Evolutionary conservation across 192 early-diverging fungal species (phyloP), one percentile per base, ranked within the genome.

Genomic region (Spinellus fusiger): DNA sequence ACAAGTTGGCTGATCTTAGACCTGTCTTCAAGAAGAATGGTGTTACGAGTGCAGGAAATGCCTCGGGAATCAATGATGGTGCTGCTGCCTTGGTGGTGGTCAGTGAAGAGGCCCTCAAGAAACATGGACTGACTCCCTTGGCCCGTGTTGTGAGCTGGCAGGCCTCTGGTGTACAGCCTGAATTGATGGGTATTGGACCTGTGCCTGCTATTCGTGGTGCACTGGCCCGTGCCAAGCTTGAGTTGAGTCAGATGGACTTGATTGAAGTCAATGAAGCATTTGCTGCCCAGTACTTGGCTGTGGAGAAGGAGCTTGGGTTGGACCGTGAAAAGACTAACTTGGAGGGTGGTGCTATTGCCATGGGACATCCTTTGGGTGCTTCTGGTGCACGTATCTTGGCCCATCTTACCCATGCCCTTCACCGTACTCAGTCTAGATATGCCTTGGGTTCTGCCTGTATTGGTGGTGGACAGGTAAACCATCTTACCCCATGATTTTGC

Each of bases 231-330:
- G 89, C 94, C 44, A 85, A 84, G 16, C 73, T 95, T 52, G 59
- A 71, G 13, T 67, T 97, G 48, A 82, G 81, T 49, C 88, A 97
- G 66, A 95, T 98, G 84, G 88, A 87, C 54, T 67, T 95, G 15
- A 74, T 96, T 54, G 96, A 98, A 75, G 89, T 98, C 73, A 98
- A 98, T 74, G 96, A 98, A 79, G 96, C 96, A n/a, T 98, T 98
- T 76, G 92, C 92, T 44, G 86, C 88, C 16, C 94, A 96, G 71
- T 89, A 89, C 68, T 71, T 97, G 49, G 85, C 94, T 16, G 91
- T 93, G 22, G 88, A 88, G 62, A 91, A 89, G 80, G 93, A 91
- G 57, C 79, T 98, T 22, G 90, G 89, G 9, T 70, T 95, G 26
- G 86, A 94, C 59, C 83, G 81, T 20, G 73, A 59, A 31, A 92